These are phyloP conservation scores for Wickerhamomyces sp. DNA, from an alignment of 1,139 yeast species.

Conservation along the genomic window DNA sequence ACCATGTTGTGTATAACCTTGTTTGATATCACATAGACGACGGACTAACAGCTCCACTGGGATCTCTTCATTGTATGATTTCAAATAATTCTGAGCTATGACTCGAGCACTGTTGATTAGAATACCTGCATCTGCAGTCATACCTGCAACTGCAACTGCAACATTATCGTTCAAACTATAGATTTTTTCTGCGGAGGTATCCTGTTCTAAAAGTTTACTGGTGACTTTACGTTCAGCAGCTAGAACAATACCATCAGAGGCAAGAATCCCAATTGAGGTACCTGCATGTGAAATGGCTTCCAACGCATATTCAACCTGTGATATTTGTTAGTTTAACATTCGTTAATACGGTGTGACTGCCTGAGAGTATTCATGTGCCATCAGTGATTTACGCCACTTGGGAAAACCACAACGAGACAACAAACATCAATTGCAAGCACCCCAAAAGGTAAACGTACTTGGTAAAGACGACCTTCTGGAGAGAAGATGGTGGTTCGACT, in stretches of 20 bases:
- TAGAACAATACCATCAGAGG: constrained; percentile 88
- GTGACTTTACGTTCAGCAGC: constrained; percentile 97
- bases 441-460: constrained; percentile 39
- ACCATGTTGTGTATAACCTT: constrained; percentile 98
- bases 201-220: constrained; percentile 87
- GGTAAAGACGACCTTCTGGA: constrained; percentile 97
- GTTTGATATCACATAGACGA: constrained; percentile 87
- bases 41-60: constrained; percentile 90
- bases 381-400: constrained; percentile 1
- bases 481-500: constrained; percentile 97
- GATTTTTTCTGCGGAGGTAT: constrained; percentile 88
- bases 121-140: constrained; percentile 95
- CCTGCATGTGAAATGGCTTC: constrained; percentile 98
- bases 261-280: constrained; percentile 91
- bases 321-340: neutral
- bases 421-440: too few relatives aligned
- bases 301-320: constrained; percentile 84
- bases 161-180: constrained; percentile 79
- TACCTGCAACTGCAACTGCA: constrained; percentile 96
- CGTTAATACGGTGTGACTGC: too few relatives aligned
- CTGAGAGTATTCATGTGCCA: too few relatives aligned
- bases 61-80: constrained; percentile 83
- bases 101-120: constrained; percentile 85
- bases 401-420: neutral
- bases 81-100: constrained; percentile 77